phyloP scores from a whole-genome alignment of 1,284 basidiomycete species.

The Rhizoctonia solani region DNA sequence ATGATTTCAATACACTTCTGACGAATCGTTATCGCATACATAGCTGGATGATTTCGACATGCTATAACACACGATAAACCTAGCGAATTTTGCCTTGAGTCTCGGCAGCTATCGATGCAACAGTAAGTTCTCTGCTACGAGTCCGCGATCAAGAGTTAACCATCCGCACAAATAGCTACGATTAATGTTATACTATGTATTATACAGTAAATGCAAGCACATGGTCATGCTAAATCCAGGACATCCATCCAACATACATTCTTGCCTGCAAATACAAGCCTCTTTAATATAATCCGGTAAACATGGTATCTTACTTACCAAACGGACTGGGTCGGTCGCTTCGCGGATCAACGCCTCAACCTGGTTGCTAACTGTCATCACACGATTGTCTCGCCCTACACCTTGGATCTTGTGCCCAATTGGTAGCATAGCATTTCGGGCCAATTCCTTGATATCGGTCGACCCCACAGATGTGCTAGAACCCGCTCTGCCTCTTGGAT shows the following conservation, averaged over 20 bases:
- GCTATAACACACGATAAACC: constrained; percentile 53
- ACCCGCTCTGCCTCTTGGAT: constrained; percentile 46
- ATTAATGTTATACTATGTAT: constrained; percentile 8
- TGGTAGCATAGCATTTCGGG: constrained; percentile 73
- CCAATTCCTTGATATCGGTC: constrained; percentile 56
- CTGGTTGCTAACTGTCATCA: constrained; percentile 79
- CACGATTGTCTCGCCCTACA: constrained; percentile 55
- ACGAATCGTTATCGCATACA: constrained; percentile 36
- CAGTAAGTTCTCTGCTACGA: neutral
- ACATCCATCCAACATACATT: constrained; percentile 87
- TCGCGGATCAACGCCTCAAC: constrained; percentile 91
- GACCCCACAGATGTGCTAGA: constrained; percentile 48
- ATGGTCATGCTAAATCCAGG: constrained; percentile 59
- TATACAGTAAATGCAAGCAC: neutral
- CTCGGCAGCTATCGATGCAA: neutral
- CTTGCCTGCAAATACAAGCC: constrained; percentile 52
- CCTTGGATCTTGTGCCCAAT: constrained; percentile 87
- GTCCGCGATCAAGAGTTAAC: neutral
- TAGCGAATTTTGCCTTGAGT: neutral
- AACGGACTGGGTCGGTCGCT: constrained; percentile 70
- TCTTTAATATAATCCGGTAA: neutral
- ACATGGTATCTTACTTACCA: constrained; percentile 57
- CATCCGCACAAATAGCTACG: neutral
- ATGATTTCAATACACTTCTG: neutral
- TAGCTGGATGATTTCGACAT: constrained; percentile 91